Evolutionary conservation across 2,329 filamentous ascomycete species (phyloP), one percentile per base, ranked within the genome.

Genomic region (Aureobasidium vineae): DNA sequence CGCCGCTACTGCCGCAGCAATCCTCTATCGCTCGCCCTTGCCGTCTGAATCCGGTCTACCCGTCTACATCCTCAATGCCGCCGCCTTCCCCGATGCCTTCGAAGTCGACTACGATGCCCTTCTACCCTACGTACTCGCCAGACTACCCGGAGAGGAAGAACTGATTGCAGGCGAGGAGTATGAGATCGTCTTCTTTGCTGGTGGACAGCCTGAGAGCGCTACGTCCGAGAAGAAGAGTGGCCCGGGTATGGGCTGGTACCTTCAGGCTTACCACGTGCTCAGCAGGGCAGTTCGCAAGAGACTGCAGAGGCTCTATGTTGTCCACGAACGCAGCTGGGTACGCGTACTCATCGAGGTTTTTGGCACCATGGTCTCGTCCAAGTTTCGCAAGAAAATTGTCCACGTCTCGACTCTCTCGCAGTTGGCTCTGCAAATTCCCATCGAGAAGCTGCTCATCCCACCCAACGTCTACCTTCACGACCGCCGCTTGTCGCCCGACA

Each of bases 291-390:
- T 83, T 72, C 78, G 83, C 67, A 86, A 85, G 77, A 78, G 82
- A 67, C 77, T 86, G 66, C 80, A 84, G 72, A 81, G 79, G 71
- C 76, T 86, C 49, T 85, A 84, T 73, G 83, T 86, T 71, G 84
- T 85, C 63, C 83, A 85, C 72, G 83, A 85, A 71, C 79, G 82
- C 66, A 82, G 80, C 31, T 86, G 83, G 83, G 82, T 85, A 40
- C 75, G 83, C 65, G 82, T 85, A 50, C 74, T 85, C 69, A 78
- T 84, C 23, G 83, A 84, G 71, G 80, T 85, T 66, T 83, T 85
- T 73, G 83, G 82, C 3, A 84, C 83, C 31, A 81, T 86, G 61
- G 83, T 84, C 23, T 84, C 82, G 68, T 82, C 82, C 40, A 86
- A 86, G 71, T 85, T 85, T 71, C 76, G 82, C 72, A 79, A 82